phyloP scores from a whole-genome alignment of 2,329 filamentous ascomycete genomes.

The Colletotrichum brevisporum region DNA sequence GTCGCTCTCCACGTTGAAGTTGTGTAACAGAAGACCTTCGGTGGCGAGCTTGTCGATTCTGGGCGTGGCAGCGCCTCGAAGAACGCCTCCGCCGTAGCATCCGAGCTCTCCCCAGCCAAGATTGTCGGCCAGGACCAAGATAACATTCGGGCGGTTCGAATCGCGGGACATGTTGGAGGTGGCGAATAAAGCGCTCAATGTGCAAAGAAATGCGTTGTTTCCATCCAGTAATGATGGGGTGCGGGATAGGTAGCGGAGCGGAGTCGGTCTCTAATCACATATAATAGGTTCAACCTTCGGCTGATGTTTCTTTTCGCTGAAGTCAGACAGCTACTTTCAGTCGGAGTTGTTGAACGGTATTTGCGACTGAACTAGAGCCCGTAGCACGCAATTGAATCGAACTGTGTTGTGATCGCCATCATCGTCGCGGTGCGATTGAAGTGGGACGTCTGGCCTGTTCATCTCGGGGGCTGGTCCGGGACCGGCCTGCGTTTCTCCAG shows the following conservation, averaged over 20 bases:
- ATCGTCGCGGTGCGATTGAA: too few species aligned
- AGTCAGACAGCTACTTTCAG: neutral
- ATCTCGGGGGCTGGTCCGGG: too few species aligned
- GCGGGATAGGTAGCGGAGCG: neutral
- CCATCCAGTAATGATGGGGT: neutral
- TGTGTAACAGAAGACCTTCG: constrained; percentile 51
- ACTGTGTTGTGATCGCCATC: neutral
- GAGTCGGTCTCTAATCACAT: neutral
- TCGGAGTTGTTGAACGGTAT: constrained; percentile 18
- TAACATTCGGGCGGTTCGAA: constrained; percentile 47
- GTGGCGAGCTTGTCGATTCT: constrained; percentile 51
- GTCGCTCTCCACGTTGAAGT: constrained; percentile 56
- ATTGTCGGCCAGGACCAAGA: constrained; percentile 54
- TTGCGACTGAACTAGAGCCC: neutral
- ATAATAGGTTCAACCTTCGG: neutral
- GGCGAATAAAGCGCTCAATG: neutral
- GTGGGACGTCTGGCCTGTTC: too few species aligned
- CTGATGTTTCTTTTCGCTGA: constrained; percentile 4
- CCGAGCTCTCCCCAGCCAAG: constrained; percentile 55
- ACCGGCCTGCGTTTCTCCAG: too few species aligned
- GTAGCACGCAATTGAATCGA: neutral
- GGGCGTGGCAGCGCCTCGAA: constrained; percentile 52
- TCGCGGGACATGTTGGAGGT: constrained; percentile 42
- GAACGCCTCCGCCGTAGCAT: constrained; percentile 50
- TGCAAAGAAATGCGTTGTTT: neutral